Percentiles rank a stretch among this genome's conserved stretches.
phyloP scores from a whole-genome alignment of 352 stramenopile species.

The Phytophthora sp. region DNA sequence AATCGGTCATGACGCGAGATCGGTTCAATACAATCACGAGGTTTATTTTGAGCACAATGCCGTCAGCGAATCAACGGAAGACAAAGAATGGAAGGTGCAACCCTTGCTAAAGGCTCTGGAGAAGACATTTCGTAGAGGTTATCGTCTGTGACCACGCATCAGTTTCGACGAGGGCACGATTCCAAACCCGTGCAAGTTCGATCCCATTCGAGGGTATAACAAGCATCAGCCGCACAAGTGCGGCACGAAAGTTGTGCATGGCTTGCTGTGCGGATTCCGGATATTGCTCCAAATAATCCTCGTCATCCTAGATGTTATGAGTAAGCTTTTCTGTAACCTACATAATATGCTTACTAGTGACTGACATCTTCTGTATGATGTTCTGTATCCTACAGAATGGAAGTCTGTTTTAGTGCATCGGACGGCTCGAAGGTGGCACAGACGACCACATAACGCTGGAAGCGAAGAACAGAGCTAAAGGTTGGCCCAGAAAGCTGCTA shows the following conservation, averaged over 20 bases:
- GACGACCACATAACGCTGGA: too few species aligned
- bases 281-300: constrained; percentile 25
- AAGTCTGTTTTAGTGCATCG: constrained; percentile 12
- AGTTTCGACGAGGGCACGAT: constrained; percentile 29
- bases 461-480: background rate
- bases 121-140: constrained; percentile 19
- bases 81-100: constrained; percentile 19
- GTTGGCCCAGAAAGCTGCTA: too few species aligned
- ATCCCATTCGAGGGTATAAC: constrained; percentile 24
- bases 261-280: too few species aligned
- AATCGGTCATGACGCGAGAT: constrained; percentile 1
- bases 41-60: too few species aligned
- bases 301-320: background rate
- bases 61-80: too few species aligned
- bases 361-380: background rate
- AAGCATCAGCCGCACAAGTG: constrained; percentile 24
- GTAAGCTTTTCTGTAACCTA: constrained; percentile 7
- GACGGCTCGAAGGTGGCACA: too few species aligned
- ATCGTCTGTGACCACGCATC: constrained; percentile 2
- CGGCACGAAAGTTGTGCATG: constrained; percentile 29
- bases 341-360: background rate
- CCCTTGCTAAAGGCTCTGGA: constrained; percentile 9
- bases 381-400: constrained; percentile 21
- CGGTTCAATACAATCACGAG: constrained; percentile 27
- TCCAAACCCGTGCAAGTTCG: constrained; percentile 13